Evolutionary conservation across 176 grass and related monocot genomes (phyloP), one percentile per base, ranked within the genome.

Genomic region (Alopecurus myosuroides): DNA sequence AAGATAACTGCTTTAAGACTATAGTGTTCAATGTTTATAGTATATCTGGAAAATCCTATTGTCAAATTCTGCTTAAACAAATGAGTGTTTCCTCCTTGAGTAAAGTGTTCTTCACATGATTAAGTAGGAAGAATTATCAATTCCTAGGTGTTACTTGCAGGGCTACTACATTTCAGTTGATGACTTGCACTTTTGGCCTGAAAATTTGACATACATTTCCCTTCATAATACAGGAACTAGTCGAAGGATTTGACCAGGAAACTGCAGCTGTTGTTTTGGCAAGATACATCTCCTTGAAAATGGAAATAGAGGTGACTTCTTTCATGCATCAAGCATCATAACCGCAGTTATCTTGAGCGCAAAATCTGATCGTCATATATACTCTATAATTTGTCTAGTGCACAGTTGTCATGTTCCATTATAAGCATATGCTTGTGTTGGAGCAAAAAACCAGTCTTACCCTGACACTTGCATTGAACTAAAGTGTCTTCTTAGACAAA

Each of bases 211-310:
- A 11, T 37, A n/a, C 15, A 40, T 76, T 41, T 63, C 20, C 20
- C 72, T 88, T 35, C 67, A n/a, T 35, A 61, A 31, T 85, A 31
- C 79, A 98, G 96, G 93, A 96, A 91, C 78, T 99, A 84, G 91
- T 99, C 17, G 89, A 94, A 91, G 97, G 97, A 41, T 99, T 99
- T 84, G 97, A 99, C 84, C 97, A 99, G 85, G 97, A 99, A 84
- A 88, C 97, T 81, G 94, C 97, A 52, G 97, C 97, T 84, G 94
- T 99, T 49, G 88, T 96, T 31, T 91, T 99, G 86, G 91, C 91
- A 67, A 94, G 97, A 96, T 99, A 96, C 66, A 89, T 99, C 70
- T 99, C 97, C 18, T 91, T 99, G 88, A 99, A 99, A 93, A 99
- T 99, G 97, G 97, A 99, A 83, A 92, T 89, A 90, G 97, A 99